phyloP scores from a whole-genome alignment of 1,284 basidiomycete genomes.

The Trichosporon asahii region DNA sequence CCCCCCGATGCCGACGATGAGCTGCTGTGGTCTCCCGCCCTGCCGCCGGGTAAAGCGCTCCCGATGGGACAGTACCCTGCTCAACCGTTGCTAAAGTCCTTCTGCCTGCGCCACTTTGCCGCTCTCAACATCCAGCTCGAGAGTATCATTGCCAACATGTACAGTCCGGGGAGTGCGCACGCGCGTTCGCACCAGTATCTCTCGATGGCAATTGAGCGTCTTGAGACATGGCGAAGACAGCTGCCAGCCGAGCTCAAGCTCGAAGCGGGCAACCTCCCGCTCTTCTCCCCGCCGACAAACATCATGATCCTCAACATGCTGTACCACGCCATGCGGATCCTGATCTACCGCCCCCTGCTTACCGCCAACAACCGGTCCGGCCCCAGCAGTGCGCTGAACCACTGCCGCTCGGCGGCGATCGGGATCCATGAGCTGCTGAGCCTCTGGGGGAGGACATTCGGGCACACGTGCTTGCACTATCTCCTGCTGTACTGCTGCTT shows the following conservation, averaged over 20 bases:
- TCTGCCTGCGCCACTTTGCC: constrained; percentile 20
- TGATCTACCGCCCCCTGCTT: constrained; percentile 29
- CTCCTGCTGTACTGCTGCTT: constrained; percentile 29
- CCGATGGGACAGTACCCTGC: constrained; percentile 17
- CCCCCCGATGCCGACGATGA: constrained; percentile 21
- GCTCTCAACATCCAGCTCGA: constrained; percentile 31
- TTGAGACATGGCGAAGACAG: constrained; percentile 14
- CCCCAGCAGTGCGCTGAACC: constrained; percentile 21
- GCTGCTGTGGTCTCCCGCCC: constrained; percentile 19
- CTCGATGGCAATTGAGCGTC: constrained; percentile 17
- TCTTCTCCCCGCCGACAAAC: constrained; percentile 25
- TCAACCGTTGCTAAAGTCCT: constrained; percentile 17
- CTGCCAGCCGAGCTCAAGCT: constrained; percentile 17
- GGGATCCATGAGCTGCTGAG: constrained; percentile 29
- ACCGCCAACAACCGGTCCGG: constrained; percentile 25
- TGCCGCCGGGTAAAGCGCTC: constrained; percentile 15
- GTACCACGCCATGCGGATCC: constrained; percentile 24
- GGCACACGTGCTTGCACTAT: constrained; percentile 31
- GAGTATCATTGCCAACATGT: constrained; percentile 32
- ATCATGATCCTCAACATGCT: constrained; percentile 25
- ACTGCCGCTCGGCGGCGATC: constrained; percentile 27
- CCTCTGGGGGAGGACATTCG: constrained; percentile 28
- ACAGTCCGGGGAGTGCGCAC: constrained; percentile 28
- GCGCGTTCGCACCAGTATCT: constrained; percentile 26
- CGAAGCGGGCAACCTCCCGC: constrained; percentile 16